Base-by-base conservation (phyloP, 208 protist genomes). In the Trypanosoma grayi region DNA sequence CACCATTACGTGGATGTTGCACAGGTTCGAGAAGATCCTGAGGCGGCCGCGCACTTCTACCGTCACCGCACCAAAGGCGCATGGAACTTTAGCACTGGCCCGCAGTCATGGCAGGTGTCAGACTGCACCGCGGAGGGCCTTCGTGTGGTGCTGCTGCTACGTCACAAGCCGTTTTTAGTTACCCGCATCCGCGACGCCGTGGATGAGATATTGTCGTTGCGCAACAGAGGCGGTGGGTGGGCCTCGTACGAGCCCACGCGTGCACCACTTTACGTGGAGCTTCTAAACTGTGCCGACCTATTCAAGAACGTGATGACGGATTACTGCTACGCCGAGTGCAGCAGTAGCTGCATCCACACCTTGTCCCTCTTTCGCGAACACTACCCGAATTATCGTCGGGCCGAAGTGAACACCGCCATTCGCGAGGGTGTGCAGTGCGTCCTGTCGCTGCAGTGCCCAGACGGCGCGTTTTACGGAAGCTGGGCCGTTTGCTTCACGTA, bases 401-500 rank as follows among this genome's bases (percentile, higher is more conserved):
- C 24, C 3, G 95, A 98, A n/a, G 87, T 99, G 10, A 70, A 87
- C 63, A 62, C 54, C 33, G 87, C 94, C 0, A 96, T 98, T 60
- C 66, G 75, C 48, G 85, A 92, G 45, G 94, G 87, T 48, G 83
- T 97, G 22, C 75, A 85, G 20, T 97, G 81, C 36, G 85, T 99
- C 14, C 79, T 95, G 44, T 41, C 59, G 7, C 92, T 87, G 61
- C 97, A 99, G 76, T 70, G 83, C 22, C 52, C 73, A 4, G 94
- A 98, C 65, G 97, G 93, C 30, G 75, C 92, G 59, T 97, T 94
- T 74, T 98, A 98, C 50, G 97, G 97, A 36, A 95, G 83, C 68
- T 99, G 97, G 97, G 97, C 78, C 11, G 92, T 98, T 36, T 99
- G 97, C 84, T 99, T 98, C 87, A 99, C 97, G 28, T 99, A 99